Evolutionary conservation across 139 green algal species (phyloP).

Genomic region (Desmodesmus armatus): DNA sequence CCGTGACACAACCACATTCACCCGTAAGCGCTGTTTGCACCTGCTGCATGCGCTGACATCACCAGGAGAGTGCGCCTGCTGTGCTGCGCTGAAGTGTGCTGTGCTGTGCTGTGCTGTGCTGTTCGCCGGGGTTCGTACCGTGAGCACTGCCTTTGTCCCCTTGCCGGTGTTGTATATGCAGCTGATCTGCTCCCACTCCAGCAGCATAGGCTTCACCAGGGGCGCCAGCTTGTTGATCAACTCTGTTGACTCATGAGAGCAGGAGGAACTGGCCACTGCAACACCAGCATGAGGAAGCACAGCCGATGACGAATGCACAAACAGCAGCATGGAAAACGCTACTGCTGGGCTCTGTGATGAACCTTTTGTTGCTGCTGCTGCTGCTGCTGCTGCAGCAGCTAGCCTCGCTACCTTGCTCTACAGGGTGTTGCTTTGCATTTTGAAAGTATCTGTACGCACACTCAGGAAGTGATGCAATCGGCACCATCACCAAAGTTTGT

Average conservation of each 20-base stretch:
- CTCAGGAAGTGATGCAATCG: no score
- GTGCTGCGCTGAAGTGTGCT: background rate
- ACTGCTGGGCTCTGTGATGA: background rate
- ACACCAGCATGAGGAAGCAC: background rate
- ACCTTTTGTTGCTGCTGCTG: background rate
- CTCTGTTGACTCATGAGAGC: background rate
- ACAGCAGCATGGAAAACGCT: background rate
- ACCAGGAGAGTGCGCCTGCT: background rate
- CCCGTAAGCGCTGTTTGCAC: background rate
- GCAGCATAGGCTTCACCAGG: slow-evolving; percentile 32
- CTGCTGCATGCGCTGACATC: background rate
- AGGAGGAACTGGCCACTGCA: background rate
- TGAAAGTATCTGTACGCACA: no score
- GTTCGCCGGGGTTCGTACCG: slow-evolving; percentile 23
- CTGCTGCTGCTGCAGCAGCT: background rate
- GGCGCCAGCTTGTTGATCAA: slow-evolving; percentile 45
- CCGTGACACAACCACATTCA: background rate
- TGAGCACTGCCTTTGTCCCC: slow-evolving; percentile 47
- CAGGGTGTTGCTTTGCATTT: no score
- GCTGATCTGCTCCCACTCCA: slow-evolving; percentile 58
- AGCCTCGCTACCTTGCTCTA: no score
- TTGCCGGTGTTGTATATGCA: slow-evolving; percentile 59
- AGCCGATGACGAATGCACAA: background rate
- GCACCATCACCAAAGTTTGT: no score
- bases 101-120: background rate